Conservation (phyloP, 2,329 filamentous ascomycete species). For the Pezicula carpinea region DNA sequence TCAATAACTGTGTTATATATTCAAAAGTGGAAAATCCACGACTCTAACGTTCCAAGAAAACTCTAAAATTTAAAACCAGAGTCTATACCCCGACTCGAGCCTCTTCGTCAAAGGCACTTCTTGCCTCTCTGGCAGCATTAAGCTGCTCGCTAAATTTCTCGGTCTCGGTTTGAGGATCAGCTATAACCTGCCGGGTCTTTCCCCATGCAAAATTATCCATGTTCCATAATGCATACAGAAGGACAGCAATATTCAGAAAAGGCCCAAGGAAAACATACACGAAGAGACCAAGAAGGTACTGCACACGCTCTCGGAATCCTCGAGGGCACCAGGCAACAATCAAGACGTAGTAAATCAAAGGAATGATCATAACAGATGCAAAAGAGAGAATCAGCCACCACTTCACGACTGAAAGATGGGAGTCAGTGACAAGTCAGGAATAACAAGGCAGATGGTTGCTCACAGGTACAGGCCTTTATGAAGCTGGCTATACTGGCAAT, state of each 20-base stretch:
- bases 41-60: no score
- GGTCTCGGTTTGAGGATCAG: constrained; percentile 24
- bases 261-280: constrained; percentile 29
- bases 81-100: no score
- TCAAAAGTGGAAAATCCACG: no score
- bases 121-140: no score
- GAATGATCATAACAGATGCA: constrained; percentile 25
- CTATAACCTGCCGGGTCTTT: constrained; percentile 32
- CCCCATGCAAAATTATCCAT: constrained; percentile 44
- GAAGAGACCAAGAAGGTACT: constrained; percentile 25
- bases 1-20: no score
- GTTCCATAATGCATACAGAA: constrained; percentile 37
- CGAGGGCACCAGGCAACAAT: constrained; percentile 26
- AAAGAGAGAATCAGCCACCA: constrained; percentile 23
- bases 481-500: constrained; percentile 20
- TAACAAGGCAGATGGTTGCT: neutral
- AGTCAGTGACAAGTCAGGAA: neutral
- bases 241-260: constrained; percentile 38
- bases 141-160: neutral
- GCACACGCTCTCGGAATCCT: constrained; percentile 19
- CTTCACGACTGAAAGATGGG: neutral
- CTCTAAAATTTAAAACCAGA: no score
- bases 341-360: constrained; percentile 25
- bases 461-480: constrained; percentile 9
- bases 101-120: no score